A percentile compares a stretch with the other conserved stretches of the same genome.
phyloP scores from a whole-genome alignment of 2,329 filamentous ascomycete genomes.

The Lachnellula cervina region DNA sequence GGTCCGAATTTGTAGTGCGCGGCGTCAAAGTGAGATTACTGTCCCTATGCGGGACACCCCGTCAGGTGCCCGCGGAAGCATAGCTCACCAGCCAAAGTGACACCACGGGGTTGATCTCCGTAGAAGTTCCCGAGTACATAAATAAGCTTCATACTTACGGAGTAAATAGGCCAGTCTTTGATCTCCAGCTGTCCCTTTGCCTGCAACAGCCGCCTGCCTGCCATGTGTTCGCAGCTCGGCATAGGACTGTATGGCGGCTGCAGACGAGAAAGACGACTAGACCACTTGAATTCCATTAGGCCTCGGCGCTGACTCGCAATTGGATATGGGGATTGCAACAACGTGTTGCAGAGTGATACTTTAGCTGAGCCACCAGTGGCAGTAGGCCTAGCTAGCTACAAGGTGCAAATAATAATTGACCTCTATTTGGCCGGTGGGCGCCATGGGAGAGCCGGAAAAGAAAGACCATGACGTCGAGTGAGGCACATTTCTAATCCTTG shows the following conservation, averaged over 20 bases:
- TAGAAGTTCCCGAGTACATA: background rate
- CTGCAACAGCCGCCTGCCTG: constrained; percentile 1
- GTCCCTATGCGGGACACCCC: constrained; percentile 5
- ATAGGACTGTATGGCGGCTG: background rate
- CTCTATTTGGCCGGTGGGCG: background rate
- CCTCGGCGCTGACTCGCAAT: constrained; percentile 1
- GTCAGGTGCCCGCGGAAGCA: background rate
- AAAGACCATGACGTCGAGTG: background rate
- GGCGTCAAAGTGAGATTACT: constrained; percentile 9
- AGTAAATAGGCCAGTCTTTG: background rate
- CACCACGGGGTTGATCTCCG: background rate
- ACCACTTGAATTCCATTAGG: constrained; percentile 6
- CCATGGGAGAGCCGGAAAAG: background rate
- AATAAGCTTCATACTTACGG: background rate
- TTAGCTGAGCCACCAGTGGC: background rate
- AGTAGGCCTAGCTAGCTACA: background rate
- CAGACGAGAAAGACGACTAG: constrained; percentile 1
- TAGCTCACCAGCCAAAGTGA: background rate
- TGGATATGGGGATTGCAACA: constrained; percentile 14
- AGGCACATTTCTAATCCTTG: background rate
- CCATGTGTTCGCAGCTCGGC: background rate
- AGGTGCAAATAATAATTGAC: too few relatives aligned
- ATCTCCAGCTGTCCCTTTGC: background rate
- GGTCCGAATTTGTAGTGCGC: constrained; percentile 1
- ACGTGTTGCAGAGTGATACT: constrained; percentile 3